Evolutionary conservation across 1,284 basidiomycete genomes (phyloP).

Genomic region (Fistulinella staudtii): DNA sequence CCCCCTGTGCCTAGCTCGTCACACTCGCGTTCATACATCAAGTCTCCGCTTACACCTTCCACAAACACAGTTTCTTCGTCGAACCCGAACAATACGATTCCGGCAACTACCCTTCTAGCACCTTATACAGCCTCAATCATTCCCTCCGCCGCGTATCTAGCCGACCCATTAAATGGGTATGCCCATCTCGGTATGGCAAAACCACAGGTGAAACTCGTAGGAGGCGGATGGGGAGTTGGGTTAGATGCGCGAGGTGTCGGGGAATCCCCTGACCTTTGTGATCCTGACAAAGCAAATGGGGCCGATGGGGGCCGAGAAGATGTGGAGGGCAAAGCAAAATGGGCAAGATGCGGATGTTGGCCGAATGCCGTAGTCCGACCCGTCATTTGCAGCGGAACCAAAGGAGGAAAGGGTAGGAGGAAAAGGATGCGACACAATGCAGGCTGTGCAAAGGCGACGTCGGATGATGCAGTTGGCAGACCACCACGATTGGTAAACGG

Average conservation of each 20-base stretch:
- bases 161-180: constrained; percentile 66
- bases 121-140: constrained; percentile 57
- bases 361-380: constrained; percentile 88
- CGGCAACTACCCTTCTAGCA: constrained; percentile 47
- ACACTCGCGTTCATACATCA: constrained; percentile 31
- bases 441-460: constrained; percentile 12
- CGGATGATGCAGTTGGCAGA: constrained; percentile 5
- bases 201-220: constrained; percentile 77
- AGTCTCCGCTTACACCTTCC: constrained; percentile 35
- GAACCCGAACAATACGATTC: constrained; percentile 45
- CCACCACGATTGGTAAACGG: constrained; percentile 9
- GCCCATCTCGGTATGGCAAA: constrained; percentile 70
- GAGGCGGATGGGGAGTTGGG: constrained; percentile 76
- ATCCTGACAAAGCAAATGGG: constrained; percentile 5
- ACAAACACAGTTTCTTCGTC: constrained; percentile 25
- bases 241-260: constrained; percentile 85
- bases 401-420: constrained; percentile 13
- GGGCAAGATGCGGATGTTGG: constrained; percentile 80
- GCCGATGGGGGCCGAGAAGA: constrained; percentile 4
- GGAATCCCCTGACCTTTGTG: constrained; percentile 27
- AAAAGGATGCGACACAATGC: constrained; percentile 17
- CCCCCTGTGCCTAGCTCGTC: constrained; percentile 29
- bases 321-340: constrained; percentile 52
- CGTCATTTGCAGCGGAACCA: constrained; percentile 50
- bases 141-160: constrained; percentile 58